These are phyloP conservation scores for Monascus purpureus DNA, from an alignment of 495 filamentous ascomycete species.

Conservation along the genomic window DNA sequence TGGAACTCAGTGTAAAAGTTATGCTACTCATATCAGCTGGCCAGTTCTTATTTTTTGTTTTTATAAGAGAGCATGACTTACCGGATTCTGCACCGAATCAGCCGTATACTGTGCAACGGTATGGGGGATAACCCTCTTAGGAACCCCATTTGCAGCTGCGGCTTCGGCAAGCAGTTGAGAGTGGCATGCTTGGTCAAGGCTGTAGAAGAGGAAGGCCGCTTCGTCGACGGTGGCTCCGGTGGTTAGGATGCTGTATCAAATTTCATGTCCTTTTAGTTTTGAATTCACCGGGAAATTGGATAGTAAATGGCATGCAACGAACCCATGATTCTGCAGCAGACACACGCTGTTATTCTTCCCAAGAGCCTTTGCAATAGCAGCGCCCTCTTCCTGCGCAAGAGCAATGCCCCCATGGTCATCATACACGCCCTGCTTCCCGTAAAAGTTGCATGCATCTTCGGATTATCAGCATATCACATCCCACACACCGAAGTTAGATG, in stretches of 20 bases:
- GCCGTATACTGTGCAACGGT: slow-evolving; percentile 27
- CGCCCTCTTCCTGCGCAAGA: slow-evolving; percentile 46
- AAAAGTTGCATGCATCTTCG: slow-evolving; percentile 45
- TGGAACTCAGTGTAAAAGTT: slow-evolving; percentile 33
- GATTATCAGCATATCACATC: slow-evolving; percentile 2
- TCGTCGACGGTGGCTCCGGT: slow-evolving; percentile 51
- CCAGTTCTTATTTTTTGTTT: no score
- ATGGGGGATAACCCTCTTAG: slow-evolving; percentile 37
- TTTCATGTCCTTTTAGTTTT: slow-evolving; percentile 6
- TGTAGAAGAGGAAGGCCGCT: slow-evolving; percentile 53
- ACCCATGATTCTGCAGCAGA: slow-evolving; percentile 57
- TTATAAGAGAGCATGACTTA: slow-evolving; percentile 8
- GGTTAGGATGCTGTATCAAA: slow-evolving; percentile 30
- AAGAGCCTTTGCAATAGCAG: slow-evolving; percentile 42
- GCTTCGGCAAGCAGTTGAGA: slow-evolving; percentile 53
- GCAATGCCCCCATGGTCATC: slow-evolving; percentile 42
- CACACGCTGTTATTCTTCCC: slow-evolving; percentile 47
- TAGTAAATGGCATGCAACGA: background rate
- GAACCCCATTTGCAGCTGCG: slow-evolving; percentile 40
- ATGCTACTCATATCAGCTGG: slow-evolving; percentile 10
- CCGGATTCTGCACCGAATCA: slow-evolving; percentile 24
- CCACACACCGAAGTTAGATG: no score
- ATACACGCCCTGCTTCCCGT: slow-evolving; percentile 38
- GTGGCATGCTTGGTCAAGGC: slow-evolving; percentile 51
- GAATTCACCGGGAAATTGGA: background rate